phyloP scores from a whole-genome alignment of 208 protist species.

The Balamuthia mandrillaris region DNA sequence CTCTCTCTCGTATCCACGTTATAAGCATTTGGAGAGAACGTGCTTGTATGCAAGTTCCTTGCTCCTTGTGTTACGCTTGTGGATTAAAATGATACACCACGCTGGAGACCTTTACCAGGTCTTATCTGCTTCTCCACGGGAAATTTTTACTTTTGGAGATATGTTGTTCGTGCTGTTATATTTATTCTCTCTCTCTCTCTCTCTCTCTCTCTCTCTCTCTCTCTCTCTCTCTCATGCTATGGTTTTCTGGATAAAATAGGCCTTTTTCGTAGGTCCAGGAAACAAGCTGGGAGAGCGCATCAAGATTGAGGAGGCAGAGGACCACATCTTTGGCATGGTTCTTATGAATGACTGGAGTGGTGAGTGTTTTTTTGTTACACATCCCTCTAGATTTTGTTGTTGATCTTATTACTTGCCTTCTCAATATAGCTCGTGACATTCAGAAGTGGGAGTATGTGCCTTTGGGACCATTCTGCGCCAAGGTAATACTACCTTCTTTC shows the following conservation, averaged over 20 bases:
- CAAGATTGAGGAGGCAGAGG: constrained; percentile 67
- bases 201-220: too few relatives aligned
- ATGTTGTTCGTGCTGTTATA: too few relatives aligned
- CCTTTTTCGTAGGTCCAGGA: constrained; percentile 72
- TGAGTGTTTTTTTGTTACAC: too few relatives aligned
- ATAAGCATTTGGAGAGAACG: too few relatives aligned
- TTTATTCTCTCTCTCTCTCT: too few relatives aligned
- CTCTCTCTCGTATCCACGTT: background rate
- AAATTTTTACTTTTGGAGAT: too few relatives aligned
- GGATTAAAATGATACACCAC: too few relatives aligned
- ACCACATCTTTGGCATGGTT: constrained; percentile 81
- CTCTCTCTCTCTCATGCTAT: too few relatives aligned
- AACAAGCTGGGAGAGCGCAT: constrained; percentile 77
- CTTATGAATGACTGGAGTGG: constrained; percentile 86
- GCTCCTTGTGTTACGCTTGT: too few relatives aligned
- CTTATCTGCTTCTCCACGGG: too few relatives aligned
- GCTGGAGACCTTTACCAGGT: too few relatives aligned
- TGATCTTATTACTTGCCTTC: background rate
- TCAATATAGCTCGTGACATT: constrained; percentile 74
- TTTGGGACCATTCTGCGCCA: constrained; percentile 82
- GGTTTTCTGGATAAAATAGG: constrained; percentile 80
- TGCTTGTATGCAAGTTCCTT: too few relatives aligned
- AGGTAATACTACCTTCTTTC: constrained; percentile 37
- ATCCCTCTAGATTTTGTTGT: background rate
- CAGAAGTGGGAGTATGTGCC: constrained; percentile 87